These are phyloP conservation scores for Jaltomata sinuosa DNA, from an alignment of 257 asterid genomes.

Conservation along the genomic window DNA sequence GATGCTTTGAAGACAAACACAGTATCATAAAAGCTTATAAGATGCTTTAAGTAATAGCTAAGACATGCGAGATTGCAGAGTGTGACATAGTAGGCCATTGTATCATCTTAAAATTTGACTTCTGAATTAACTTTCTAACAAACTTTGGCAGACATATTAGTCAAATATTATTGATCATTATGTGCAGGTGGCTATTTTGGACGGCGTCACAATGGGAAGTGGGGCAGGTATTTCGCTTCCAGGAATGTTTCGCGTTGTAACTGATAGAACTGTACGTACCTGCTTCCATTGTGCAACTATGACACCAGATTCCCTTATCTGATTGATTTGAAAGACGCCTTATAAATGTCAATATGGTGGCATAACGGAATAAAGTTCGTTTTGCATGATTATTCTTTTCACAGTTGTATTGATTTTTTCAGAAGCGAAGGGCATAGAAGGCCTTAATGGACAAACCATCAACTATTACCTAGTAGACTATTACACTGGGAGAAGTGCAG, in stretches of 20 bases:
- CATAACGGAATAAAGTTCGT: not conserved
- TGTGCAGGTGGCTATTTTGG: slow-evolving; percentile 88
- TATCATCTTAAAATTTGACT: not conserved
- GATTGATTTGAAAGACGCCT: not conserved
- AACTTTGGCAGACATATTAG: not conserved
- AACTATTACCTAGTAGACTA: not conserved
- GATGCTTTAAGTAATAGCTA: not conserved
- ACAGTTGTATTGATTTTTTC: not conserved
- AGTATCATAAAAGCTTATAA: not conserved
- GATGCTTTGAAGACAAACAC: not conserved
- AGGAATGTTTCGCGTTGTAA: slow-evolving; percentile 93
- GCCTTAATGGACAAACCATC: not conserved
- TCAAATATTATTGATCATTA: not conserved
- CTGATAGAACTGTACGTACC: slow-evolving; percentile 92
- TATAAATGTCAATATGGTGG: not conserved
- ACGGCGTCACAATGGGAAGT: slow-evolving; percentile 86
- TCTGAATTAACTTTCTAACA: not conserved
- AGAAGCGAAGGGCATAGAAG: not conserved
- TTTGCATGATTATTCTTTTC: not conserved
- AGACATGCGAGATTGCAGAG: not conserved
- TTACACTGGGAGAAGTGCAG: not conserved
- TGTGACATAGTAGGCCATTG: not conserved
- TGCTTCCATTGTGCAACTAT: slow-evolving; percentile 14
- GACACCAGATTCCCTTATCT: not conserved
- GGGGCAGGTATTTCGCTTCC: slow-evolving; percentile 97